Evolutionary conservation across 176 grass and related monocot genomes (phyloP), one percentile per base, ranked within the genome.

Genomic region (Calamus simplicifolius): DNA sequence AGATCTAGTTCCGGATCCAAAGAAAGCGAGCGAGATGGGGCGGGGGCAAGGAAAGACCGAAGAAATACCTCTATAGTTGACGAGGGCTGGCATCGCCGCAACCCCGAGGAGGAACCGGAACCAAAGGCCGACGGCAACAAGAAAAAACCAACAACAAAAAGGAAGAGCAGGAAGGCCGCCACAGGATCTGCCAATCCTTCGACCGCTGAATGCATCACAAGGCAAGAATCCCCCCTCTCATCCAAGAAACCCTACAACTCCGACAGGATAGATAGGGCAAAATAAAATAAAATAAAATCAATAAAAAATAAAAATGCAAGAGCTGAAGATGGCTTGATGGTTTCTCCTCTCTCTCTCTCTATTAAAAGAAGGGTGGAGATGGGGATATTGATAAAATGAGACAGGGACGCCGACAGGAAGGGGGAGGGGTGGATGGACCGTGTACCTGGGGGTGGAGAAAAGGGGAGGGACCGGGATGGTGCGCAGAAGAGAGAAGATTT

Each of bases 121-220:
- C 29, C 61, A 43, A 43, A 1, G 73, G 49, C 3, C 59, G 67
- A 62, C 48, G 26, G 30, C 17, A 70, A 71, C 16, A 69, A 64
- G 2, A 7, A 49, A 83, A 23, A 29, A 48, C 4, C 18, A 69
- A 68, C 4, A 7, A 49, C 77, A 23, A 48, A 48, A 4, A 74
- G 59, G 56, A 50, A 0, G n/a, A 56, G 57, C 64, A 75, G 3
- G 29, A 75, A 3, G 10, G 51, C 18, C 8, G 25, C 51, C 52
- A 64, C 56, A 49, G 55, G 83, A 87, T 83, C 83, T 56, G 31
- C 56, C 28, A 77, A 59, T 56, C 18, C 3, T 51, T 6, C 56
- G 27, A 23, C 38, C 52, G 59, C 74, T 77, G 50, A 67, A 70
- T 72, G 89, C 89, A 93, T 60, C 63, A 84, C 88, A 70, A 69